These are phyloP conservation scores for Serendipita vermifera DNA, from an alignment of 768 basidiomycete genomes.

Conservation along the genomic window DNA sequence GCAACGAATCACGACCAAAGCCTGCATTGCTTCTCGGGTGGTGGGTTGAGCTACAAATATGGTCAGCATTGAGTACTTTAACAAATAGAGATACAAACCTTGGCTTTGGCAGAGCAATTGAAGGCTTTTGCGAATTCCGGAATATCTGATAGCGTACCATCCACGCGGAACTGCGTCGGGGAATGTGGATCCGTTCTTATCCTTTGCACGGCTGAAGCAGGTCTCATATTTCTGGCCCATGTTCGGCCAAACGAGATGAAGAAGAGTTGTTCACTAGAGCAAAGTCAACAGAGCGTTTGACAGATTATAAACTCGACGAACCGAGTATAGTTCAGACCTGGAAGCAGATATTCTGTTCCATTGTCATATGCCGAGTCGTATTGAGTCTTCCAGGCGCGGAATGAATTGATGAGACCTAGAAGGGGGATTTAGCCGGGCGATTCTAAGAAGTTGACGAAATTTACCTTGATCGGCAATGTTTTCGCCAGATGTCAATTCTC, in stretches of 20 bases:
- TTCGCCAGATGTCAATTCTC: slow-evolving; percentile 61
- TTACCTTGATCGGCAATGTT: slow-evolving; percentile 64
- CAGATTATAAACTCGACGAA: slow-evolving; percentile 19
- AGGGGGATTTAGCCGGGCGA: too few relatives aligned
- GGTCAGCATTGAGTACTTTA: not conserved
- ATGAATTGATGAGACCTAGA: slow-evolving; percentile 65
- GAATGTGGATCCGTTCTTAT: slow-evolving; percentile 85
- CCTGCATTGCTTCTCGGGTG: slow-evolving; percentile 58
- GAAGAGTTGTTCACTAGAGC: slow-evolving; percentile 73
- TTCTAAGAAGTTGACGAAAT: not conserved
- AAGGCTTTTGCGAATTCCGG: slow-evolving; percentile 83
- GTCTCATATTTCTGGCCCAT: slow-evolving; percentile 76
- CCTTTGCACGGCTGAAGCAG: slow-evolving; percentile 64
- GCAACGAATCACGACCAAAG: slow-evolving; percentile 44
- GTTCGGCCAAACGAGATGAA: slow-evolving; percentile 81
- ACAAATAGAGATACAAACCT: slow-evolving; percentile 35
- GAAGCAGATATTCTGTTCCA: slow-evolving; percentile 61
- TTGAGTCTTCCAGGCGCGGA: slow-evolving; percentile 81
- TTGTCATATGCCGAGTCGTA: slow-evolving; percentile 42
- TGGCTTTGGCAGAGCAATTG: slow-evolving; percentile 60
- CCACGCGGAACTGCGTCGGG: slow-evolving; percentile 62
- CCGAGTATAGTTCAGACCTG: slow-evolving; percentile 69
- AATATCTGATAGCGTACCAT: slow-evolving; percentile 78
- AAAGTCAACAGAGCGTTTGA: not conserved
- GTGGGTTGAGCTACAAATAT: slow-evolving; percentile 59